These are phyloP conservation scores for Psilocybe mexicana DNA, from an alignment of 1,284 basidiomycete species.

Conservation along the genomic window DNA sequence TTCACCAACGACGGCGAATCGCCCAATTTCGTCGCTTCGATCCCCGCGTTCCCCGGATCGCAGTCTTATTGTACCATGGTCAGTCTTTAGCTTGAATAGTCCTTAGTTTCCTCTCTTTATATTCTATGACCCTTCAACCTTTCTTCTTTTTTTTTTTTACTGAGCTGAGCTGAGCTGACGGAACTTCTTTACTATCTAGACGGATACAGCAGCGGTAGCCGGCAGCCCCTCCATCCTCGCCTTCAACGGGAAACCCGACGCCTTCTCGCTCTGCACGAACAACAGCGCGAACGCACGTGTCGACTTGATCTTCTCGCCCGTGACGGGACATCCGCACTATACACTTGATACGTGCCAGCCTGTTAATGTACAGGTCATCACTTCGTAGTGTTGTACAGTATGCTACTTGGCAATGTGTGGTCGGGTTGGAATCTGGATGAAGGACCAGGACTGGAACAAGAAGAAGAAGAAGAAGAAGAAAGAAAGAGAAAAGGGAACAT, in stretches of 20 bases:
- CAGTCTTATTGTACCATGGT: constrained; percentile 41
- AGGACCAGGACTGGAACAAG: neutral
- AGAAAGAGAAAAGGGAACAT: neutral
- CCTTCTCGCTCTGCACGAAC: constrained; percentile 25
- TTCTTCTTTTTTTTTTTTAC: too few species aligned
- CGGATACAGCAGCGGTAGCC: constrained; percentile 16
- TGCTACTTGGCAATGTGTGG: too few species aligned
- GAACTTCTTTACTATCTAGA: constrained; percentile 7
- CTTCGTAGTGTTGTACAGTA: neutral
- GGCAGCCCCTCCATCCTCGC: constrained; percentile 34
- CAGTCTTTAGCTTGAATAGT: constrained; percentile 6
- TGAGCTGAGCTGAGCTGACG: too few species aligned
- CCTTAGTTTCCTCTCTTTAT: too few species aligned
- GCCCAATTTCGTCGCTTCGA: constrained; percentile 40
- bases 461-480: neutral
- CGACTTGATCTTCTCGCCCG: constrained; percentile 42
- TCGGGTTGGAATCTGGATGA: too few species aligned
- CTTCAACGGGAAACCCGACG: constrained; percentile 26
- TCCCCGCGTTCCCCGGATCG: constrained; percentile 40
- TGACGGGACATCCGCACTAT: constrained; percentile 42
- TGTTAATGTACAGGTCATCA: constrained; percentile 35
- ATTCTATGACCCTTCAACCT: too few species aligned
- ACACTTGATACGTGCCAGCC: constrained; percentile 34
- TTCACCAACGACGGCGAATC: constrained; percentile 39
- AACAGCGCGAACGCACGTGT: constrained; percentile 28